Base-by-base conservation (phyloP, 2,329 filamentous ascomycete genomes). In the Daldinia sp. region DNA sequence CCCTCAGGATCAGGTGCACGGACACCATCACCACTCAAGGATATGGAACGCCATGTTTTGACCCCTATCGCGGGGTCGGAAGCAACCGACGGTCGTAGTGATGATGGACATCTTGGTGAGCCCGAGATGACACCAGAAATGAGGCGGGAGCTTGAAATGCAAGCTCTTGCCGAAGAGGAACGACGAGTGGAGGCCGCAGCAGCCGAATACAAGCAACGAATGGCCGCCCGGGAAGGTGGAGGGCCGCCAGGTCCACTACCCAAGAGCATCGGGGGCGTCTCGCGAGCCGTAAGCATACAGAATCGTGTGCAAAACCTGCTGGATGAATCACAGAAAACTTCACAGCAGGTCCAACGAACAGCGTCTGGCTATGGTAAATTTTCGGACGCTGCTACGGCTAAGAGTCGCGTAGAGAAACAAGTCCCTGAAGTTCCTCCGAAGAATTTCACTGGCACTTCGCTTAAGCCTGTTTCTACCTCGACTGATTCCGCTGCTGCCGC, bases 331-430 rank as follows among this genome's bases (percentile, higher is more conserved):
- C 87, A 87, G 70, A 87, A 83, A 67, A 82, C 87, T 4, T 74
- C 83, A 1, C 72, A 73, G 51, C 71, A 74, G 32, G 84, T 86
- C 25, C 87, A 89, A 68, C 79, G 82, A 50, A 97, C 93, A 0
- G 94, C 94, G 0, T 89, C 94, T 67, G 94, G 94, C 0, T 98
- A 98, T 74, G 95, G 95, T 6, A 89, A 89, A 63, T 97, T 91
- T 75, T 93, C 94, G 17, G 91, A 89, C 66, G 76, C 78, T 2
- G 76, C 78, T 3, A 71, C 76, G 13, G 71, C 74, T 3, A 72
- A 74, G n/a, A 76, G 66, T 66, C 78, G 75, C 51, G 39, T 72
- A 7, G 78, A 79, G 17, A 80, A 78, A 66, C 64, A 77, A 23
- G 68, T 77, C 0, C 83, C 83, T 2, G 77, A 78, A 19, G 73